A percentile compares a stretch with the other conserved stretches of the same genome.
phyloP scores from a whole-genome alignment of 192 early-diverging fungal genomes.

The Entrophospora sp. region DNA sequence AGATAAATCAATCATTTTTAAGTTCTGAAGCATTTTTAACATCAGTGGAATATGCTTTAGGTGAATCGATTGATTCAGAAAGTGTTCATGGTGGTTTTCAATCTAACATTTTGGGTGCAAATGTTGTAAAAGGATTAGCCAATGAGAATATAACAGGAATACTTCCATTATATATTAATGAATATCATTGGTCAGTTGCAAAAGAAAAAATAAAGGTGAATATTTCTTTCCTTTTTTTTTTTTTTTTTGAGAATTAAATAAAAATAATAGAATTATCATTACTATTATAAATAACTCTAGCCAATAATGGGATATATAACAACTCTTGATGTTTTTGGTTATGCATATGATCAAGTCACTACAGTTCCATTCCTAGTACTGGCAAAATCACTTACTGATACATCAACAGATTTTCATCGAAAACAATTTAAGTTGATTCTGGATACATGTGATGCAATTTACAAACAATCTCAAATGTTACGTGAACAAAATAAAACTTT shows the following conservation, averaged over 20 bases:
- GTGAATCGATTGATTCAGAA: slow-evolving; percentile 19
- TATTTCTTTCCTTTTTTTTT: no score
- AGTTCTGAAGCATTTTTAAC: slow-evolving; percentile 34
- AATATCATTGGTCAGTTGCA: slow-evolving; percentile 35
- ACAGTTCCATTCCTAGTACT: slow-evolving; percentile 34
- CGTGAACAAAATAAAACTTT: slow-evolving; percentile 28
- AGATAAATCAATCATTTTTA: slow-evolving; percentile 32
- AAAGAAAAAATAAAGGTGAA: slow-evolving; percentile 32
- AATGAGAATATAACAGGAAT: slow-evolving; percentile 35
- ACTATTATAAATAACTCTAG: slow-evolving; percentile 2
- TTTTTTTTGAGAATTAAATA: no score
- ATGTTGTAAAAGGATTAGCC: slow-evolving; percentile 29
- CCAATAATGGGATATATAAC: slow-evolving; percentile 36
- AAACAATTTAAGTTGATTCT: slow-evolving; percentile 31
- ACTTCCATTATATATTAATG: slow-evolving; percentile 34
- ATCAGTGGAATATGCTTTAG: slow-evolving; percentile 26
- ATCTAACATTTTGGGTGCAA: slow-evolving; percentile 17
- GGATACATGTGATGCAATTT: slow-evolving; percentile 37
- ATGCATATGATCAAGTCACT: slow-evolving; percentile 33
- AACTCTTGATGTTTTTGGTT: slow-evolving; percentile 35
- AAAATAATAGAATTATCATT: no score
- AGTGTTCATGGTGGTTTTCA: slow-evolving; percentile 36
- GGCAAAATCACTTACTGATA: slow-evolving; percentile 24
- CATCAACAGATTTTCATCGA: slow-evolving; percentile 28
- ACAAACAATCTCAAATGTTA: slow-evolving; percentile 21